Percentiles rank a stretch among this genome's conserved stretches.
phyloP scores from a whole-genome alignment of 2,329 filamentous ascomycete genomes.

The Ophiognomonia clavigignenti-juglandacearum region DNA sequence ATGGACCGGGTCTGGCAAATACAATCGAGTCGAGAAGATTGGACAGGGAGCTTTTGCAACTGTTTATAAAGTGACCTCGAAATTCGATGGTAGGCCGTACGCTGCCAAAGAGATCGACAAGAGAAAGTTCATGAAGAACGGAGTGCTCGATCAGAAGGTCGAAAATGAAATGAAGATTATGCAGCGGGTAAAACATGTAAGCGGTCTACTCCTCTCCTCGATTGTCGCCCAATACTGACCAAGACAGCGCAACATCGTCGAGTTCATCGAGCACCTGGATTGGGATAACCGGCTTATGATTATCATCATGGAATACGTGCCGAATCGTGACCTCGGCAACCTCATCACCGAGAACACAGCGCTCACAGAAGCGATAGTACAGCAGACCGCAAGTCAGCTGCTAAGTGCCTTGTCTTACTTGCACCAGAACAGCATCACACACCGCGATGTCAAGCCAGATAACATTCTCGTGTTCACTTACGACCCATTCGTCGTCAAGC shows the following conservation, averaged over 20 bases:
- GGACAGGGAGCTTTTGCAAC: slow-evolving; percentile 94
- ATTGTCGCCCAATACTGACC: slow-evolving; percentile 10
- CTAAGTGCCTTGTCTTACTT: slow-evolving; percentile 81
- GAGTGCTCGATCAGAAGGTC: slow-evolving; percentile 81
- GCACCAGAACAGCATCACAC: slow-evolving; percentile 83
- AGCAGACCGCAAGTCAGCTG: slow-evolving; percentile 69
- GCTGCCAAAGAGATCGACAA: slow-evolving; percentile 96
- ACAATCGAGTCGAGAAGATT: slow-evolving; percentile 76
- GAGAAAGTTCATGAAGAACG: slow-evolving; percentile 87
- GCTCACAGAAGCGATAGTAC: slow-evolving; percentile 65
- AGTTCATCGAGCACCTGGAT: slow-evolving; percentile 85
- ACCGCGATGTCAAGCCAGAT: slow-evolving; percentile 98
- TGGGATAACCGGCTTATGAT: slow-evolving; percentile 80
- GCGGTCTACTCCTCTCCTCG: slow-evolving; percentile 25
- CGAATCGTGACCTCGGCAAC: slow-evolving; percentile 75
- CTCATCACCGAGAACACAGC: slow-evolving; percentile 58
- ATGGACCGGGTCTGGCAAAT: slow-evolving; percentile 81
- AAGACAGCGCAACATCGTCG: slow-evolving; percentile 75
- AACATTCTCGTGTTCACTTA: slow-evolving; percentile 81
- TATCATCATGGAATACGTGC: slow-evolving; percentile 93
- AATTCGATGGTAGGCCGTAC: slow-evolving; percentile 75
- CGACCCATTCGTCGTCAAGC: slow-evolving; percentile 75
- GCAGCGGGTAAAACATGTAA: slow-evolving; percentile 75
- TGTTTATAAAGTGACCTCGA: slow-evolving; percentile 85
- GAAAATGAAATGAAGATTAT: slow-evolving; percentile 98